phyloP scores from a whole-genome alignment of 148 eudicot genomes.

The Cornus florida region DNA sequence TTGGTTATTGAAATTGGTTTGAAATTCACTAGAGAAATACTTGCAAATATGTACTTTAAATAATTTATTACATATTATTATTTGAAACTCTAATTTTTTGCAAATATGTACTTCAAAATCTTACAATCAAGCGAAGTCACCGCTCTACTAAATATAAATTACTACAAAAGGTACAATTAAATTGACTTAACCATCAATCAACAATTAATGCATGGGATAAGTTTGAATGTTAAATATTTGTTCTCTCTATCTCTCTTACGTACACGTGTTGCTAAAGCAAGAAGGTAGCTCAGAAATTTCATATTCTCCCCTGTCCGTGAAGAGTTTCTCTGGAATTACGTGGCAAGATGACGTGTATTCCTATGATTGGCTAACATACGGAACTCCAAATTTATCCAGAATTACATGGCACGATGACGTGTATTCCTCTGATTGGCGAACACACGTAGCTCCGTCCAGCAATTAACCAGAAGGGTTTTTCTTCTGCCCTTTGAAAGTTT shows the following conservation, averaged over 20 bases:
- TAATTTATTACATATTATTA: too few relatives aligned
- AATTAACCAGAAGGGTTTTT: constrained; percentile 22
- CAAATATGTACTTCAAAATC: too few relatives aligned
- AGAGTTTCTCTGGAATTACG: constrained; percentile 1
- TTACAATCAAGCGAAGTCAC: too few relatives aligned
- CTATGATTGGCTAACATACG: constrained; percentile 45
- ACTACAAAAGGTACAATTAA: too few relatives aligned
- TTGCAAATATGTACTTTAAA: too few relatives aligned
- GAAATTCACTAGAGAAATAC: too few relatives aligned
- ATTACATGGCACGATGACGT: constrained; percentile 21
- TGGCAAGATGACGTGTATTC: constrained; percentile 26
- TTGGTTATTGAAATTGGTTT: too few relatives aligned
- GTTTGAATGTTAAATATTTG: too few relatives aligned
- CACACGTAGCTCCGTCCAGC: constrained; percentile 36
- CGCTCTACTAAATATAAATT: too few relatives aligned
- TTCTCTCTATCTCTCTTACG: background rate
- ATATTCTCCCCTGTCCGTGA: background rate
- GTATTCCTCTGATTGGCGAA: constrained; percentile 30
- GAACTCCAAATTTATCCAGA: background rate
- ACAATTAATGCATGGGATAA: too few relatives aligned
- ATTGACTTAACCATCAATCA: too few relatives aligned
- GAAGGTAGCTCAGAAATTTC: background rate
- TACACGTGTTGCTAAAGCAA: background rate
- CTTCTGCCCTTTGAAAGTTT: constrained; percentile 16
- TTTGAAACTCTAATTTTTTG: too few relatives aligned